Base-by-base conservation (phyloP, 2,329 filamentous ascomycete genomes). In the Pezicula rhizophila region DNA sequence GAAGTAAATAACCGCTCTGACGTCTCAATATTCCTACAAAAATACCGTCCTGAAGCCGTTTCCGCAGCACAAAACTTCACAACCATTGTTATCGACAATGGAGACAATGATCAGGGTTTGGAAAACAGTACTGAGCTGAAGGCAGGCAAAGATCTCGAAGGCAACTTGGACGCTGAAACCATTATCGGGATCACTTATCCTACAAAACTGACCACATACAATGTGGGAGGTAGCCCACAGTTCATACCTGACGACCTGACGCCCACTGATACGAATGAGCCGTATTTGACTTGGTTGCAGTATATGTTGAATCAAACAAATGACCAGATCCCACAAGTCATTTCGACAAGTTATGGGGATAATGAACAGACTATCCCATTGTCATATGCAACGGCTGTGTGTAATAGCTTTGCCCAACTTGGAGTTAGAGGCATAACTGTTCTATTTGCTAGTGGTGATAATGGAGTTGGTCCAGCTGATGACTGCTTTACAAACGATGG, bases 311-410 rank as follows among this genome's bases (percentile, higher is more conserved):
- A 66, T 1, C 70, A 75, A 42, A 60, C 65, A 12, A 61, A 71
- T 17, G 28, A 31, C 8, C 28, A 31, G 28, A 58, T 80, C 11
- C 79, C 80, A 1, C 76, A 78, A 45, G 74, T 82, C 2, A 68
- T 83, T 11, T 76, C 75, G 42, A 72, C 79, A 17, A 79, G 76
- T 12, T 83, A 82, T 58, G 76, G 72, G 12, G 78, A 82, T 55
- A 74, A 80, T 53, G 79, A 82, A 64, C 68, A 77, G 43, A 71
- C 72, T 0, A 75, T 82, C 0, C 78, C 78, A 2, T 53, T 52
- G 5, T 64, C 68, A 1, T 82, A 80, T 52, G 78, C 78, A 0
- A 59, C 66, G 47, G 70, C 71, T 15, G 76, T 79, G 4, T 82
- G 78, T 61, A 65, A 71, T 41, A 61, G 76, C 51, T 74, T 81